Conservation (phyloP, 2,329 filamentous ascomycete species). For the Paraconiothyrium brasiliense region DNA sequence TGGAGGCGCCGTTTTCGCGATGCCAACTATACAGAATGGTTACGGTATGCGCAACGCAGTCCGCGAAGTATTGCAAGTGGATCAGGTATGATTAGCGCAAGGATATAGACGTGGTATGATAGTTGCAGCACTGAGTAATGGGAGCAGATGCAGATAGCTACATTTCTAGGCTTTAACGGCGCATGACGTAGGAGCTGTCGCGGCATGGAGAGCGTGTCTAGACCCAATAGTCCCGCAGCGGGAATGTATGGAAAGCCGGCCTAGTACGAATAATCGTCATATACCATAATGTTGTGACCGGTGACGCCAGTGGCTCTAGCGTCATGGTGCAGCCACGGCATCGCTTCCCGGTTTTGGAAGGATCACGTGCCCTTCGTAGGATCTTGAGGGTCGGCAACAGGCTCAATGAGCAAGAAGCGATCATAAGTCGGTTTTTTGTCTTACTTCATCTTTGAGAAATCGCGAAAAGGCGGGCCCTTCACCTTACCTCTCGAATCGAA, state of each 20-base stretch:
- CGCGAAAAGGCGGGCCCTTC: background rate
- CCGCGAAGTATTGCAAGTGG: slow-evolving; percentile 8
- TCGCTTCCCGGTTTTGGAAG: slow-evolving; percentile 8
- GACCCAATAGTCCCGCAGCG: slow-evolving; percentile 12
- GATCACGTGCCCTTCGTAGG: background rate
- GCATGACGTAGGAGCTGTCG: slow-evolving; percentile 10
- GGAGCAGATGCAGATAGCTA: background rate
- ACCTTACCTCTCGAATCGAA: background rate
- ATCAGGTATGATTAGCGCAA: slow-evolving; percentile 8
- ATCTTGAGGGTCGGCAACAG: too few species aligned
- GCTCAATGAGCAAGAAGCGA: too few species aligned
- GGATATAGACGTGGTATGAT: slow-evolving; percentile 2
- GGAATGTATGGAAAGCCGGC: slow-evolving; percentile 1
- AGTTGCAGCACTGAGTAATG: background rate
- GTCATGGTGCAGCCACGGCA: slow-evolving; percentile 14
- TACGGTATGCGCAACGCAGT: slow-evolving; percentile 1
- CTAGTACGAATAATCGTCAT: slow-evolving; percentile 13
- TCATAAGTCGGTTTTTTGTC: too few species aligned
- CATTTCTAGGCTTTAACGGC: slow-evolving; percentile 5
- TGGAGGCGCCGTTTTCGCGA: slow-evolving; percentile 40
- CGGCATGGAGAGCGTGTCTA: background rate
- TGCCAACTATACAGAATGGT: slow-evolving; percentile 13
- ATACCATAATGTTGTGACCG: background rate
- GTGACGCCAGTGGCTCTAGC: slow-evolving; percentile 6
- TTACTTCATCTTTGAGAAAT: background rate